Conservation (phyloP, 176 grass and related monocot genomes). For the Oryza australiensis region DNA sequence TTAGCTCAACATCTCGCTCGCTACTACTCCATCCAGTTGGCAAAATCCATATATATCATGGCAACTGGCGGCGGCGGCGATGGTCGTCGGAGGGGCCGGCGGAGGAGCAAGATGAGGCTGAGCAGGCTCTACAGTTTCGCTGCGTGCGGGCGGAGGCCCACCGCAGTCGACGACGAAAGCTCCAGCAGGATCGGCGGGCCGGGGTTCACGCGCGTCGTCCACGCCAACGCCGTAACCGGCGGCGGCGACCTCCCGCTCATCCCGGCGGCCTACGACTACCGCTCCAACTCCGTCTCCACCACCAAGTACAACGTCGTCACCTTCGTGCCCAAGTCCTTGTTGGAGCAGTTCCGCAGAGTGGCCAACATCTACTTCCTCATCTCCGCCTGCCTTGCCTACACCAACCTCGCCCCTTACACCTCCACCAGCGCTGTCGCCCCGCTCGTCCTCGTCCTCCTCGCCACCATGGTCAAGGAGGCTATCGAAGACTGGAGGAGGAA, state of each 20-base stretch:
- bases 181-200: constrained; percentile 59
- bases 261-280: background rate
- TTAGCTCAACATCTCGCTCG: too few species aligned
- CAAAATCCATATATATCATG: background rate
- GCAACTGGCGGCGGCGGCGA: background rate
- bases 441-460: constrained; percentile 53
- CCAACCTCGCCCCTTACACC: constrained; percentile 51
- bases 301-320: constrained; percentile 78
- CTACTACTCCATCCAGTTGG: too few species aligned
- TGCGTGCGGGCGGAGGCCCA: constrained; percentile 49
- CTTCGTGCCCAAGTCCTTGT: constrained; percentile 83
- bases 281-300: constrained; percentile 66
- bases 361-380: constrained; percentile 91
- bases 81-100: background rate
- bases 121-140: constrained; percentile 83
- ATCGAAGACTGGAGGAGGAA: constrained; percentile 72
- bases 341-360: constrained; percentile 91
- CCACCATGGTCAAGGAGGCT: constrained; percentile 86
- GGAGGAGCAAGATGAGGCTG: constrained; percentile 37
- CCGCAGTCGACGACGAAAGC: constrained; percentile 43
- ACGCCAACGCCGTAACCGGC: constrained; percentile 26
- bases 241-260: background rate
- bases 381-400: constrained; percentile 46
- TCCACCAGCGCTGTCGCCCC: constrained; percentile 46
- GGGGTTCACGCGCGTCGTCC: constrained; percentile 70